A percentile compares a stretch with the other conserved stretches of the same genome.
Conservation (phyloP, 2,329 filamentous ascomycete genomes). For the Podosphaera leucotricha region DNA sequence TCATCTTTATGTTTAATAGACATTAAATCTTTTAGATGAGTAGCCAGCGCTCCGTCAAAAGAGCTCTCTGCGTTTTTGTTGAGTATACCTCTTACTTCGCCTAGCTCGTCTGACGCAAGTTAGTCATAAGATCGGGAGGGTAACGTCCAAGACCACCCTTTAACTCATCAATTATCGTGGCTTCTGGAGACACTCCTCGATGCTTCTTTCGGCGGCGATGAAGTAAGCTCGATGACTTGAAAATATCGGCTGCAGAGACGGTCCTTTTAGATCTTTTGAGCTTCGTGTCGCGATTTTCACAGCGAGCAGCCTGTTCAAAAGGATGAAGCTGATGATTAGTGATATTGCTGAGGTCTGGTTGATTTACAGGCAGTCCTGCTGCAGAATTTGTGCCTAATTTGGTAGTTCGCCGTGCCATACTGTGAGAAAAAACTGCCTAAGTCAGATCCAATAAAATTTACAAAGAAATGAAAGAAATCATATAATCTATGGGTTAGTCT, state of each 20-base stretch:
- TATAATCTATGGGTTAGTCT: too few species aligned
- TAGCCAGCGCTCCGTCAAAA: conserved; percentile 5
- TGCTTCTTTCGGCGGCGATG: conserved; percentile 3
- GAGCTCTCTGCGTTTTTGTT: conserved; percentile 3
- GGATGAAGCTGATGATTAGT: not conserved
- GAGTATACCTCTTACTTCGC: not conserved
- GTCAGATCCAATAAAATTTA: too few species aligned
- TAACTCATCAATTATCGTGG: conserved; percentile 4
- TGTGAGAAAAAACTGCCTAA: not conserved
- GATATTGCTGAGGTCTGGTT: not conserved
- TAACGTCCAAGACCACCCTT: conserved; percentile 2
- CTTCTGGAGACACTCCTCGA: conserved; percentile 4
- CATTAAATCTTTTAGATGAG: conserved; percentile 4
- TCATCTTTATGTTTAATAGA: conserved; percentile 2
- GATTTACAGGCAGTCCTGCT: not conserved
- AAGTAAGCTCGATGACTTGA: conserved; percentile 7
- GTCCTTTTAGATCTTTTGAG: not conserved
- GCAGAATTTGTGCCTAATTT: not conserved
- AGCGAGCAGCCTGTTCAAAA: not conserved
- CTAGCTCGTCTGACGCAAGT: conserved; percentile 4
- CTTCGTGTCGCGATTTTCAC: not conserved
- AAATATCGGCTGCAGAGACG: conserved; percentile 7
- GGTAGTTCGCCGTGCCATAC: not conserved
- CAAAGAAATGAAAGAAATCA: too few species aligned
- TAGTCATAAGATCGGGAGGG: not conserved